Conservation (phyloP, 2,329 filamentous ascomycete genomes). For the Stagonosporopsis rhizophila region DNA sequence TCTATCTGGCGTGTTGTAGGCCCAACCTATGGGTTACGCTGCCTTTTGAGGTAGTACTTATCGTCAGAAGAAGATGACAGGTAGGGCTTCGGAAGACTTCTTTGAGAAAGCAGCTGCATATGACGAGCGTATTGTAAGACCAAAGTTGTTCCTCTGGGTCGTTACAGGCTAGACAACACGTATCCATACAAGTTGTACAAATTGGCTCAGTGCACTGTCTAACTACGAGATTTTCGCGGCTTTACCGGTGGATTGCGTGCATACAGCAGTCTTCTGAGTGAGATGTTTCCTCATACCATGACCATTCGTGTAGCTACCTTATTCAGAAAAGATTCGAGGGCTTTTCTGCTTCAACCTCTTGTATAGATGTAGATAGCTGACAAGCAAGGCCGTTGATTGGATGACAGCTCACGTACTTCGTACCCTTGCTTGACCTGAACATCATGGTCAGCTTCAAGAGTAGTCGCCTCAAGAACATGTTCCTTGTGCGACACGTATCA, state of each 20-base stretch:
- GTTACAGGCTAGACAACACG: background rate
- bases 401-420: too few species aligned
- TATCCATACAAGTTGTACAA: background rate
- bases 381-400: too few species aligned
- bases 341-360: too few species aligned
- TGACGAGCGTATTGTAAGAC: background rate
- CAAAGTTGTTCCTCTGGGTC: background rate
- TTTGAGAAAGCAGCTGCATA: background rate
- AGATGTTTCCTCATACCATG: too few species aligned
- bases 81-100: background rate
- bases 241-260: background rate
- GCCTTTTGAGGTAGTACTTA: background rate
- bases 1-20: conserved; percentile 19
- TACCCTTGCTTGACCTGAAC: too few species aligned
- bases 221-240: background rate
- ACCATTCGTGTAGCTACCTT: too few species aligned
- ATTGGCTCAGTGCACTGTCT: background rate
- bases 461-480: too few species aligned
- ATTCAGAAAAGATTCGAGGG: too few species aligned
- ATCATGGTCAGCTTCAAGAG: background rate
- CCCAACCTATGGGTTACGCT: conserved; percentile 18
- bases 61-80: background rate
- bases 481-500: background rate
- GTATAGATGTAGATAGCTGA: too few species aligned
- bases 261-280: background rate